These are phyloP conservation scores for Gastrolobium bilobum DNA, from an alignment of 306 rosid genomes.

Conservation along the genomic window DNA sequence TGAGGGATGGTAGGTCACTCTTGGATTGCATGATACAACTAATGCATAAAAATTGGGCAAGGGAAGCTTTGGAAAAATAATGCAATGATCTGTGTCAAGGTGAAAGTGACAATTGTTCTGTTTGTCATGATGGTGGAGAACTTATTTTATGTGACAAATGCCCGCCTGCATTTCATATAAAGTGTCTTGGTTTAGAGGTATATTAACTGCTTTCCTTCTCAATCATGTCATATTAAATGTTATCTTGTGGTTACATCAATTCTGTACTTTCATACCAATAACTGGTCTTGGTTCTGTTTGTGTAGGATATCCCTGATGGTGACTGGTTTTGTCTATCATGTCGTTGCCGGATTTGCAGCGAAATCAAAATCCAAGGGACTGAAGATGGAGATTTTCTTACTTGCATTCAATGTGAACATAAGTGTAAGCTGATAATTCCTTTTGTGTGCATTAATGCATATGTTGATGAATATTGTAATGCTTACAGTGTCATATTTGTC, in stretches of 20 bases:
- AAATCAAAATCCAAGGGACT: constrained; percentile 46
- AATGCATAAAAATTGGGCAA: constrained; percentile 47
- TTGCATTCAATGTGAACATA: constrained; percentile 83
- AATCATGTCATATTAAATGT: constrained; percentile 30
- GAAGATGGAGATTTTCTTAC: constrained; percentile 52
- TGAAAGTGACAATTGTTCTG: constrained; percentile 81
- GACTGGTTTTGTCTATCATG: constrained; percentile 94
- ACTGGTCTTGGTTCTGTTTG: constrained; percentile 44
- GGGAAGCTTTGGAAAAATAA: constrained; percentile 37
- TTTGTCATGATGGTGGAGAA: constrained; percentile 87
- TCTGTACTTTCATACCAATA: constrained; percentile 29
- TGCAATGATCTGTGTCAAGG: constrained; percentile 41
- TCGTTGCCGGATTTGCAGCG: constrained; percentile 71
- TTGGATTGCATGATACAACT: constrained; percentile 69
- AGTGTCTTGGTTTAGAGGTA: constrained; percentile 83
- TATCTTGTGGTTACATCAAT: constrained; percentile 22
- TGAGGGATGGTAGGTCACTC: constrained; percentile 80
- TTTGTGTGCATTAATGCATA: neutral
- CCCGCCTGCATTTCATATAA: constrained; percentile 79
- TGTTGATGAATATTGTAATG: constrained; percentile 20
- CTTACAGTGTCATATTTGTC: constrained; percentile 34
- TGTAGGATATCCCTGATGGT: constrained; percentile 87
- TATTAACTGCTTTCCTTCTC: constrained; percentile 38
- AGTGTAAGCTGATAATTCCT: constrained; percentile 62
- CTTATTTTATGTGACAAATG: constrained; percentile 85